Percentiles rank a stretch among this genome's conserved stretches.
Conservation (phyloP, 108 stramenopile species). For the Cyclotella atomus region DNA sequence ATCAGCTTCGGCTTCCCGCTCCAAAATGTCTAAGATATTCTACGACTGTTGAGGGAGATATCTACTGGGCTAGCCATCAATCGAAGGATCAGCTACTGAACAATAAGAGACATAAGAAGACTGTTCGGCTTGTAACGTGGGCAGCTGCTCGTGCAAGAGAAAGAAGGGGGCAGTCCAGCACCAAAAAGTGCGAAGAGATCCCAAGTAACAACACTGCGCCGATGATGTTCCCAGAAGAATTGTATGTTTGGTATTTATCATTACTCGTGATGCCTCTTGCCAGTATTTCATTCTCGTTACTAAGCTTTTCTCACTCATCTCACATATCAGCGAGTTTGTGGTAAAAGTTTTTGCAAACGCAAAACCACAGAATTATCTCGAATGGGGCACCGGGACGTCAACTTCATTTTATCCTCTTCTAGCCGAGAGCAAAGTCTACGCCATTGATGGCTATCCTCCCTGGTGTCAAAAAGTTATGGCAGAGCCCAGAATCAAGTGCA, state of each 20-base stretch:
- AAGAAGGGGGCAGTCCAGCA: too few species aligned
- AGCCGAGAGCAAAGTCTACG: conserved; percentile 10
- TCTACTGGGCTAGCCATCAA: not conserved
- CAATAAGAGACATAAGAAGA: not conserved
- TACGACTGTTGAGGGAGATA: conserved; percentile 7
- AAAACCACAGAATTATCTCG: conserved; percentile 14
- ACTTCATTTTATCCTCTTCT: conserved; percentile 35
- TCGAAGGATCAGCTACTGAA: not conserved
- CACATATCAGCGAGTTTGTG: conserved; percentile 4
- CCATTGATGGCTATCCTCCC: conserved; percentile 36
- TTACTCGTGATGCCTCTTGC: not conserved
- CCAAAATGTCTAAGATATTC: conserved; percentile 21
- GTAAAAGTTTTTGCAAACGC: conserved; percentile 21
- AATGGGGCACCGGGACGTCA: conserved; percentile 32
- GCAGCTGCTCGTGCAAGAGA: not conserved
- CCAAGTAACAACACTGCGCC: not conserved
- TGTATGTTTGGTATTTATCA: not conserved
- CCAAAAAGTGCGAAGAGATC: not conserved
- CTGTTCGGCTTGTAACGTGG: not conserved
- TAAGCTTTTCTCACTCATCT: not conserved
- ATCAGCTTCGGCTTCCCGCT: conserved; percentile 6
- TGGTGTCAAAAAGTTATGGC: conserved; percentile 19
- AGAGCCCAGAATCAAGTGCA: conserved; percentile 25
- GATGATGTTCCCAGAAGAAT: not conserved
- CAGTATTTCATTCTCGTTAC: not conserved